Evolutionary conservation across 805 yeast genomes (phyloP).

Genomic region (Pichia paraexigua): DNA sequence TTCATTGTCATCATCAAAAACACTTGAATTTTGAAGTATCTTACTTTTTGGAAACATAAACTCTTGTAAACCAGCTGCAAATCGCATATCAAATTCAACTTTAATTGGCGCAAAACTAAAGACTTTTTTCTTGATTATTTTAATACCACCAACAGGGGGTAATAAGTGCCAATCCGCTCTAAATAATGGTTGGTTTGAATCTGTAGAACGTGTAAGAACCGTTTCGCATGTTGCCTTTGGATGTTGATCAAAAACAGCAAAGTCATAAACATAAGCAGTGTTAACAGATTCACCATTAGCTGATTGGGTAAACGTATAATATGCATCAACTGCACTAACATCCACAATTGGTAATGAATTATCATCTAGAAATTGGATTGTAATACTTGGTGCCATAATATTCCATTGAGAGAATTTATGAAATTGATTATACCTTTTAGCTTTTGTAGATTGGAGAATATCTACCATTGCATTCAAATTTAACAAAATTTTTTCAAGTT

Average conservation of each 20-base stretch:
- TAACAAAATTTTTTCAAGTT: slow-evolving; percentile 21
- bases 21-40: slow-evolving; percentile 1
- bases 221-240: slow-evolving; percentile 58
- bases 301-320: slow-evolving; percentile 53
- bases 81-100: slow-evolving; percentile 47
- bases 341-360: slow-evolving; percentile 62
- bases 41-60: slow-evolving; percentile 23
- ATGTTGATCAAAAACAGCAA: slow-evolving; percentile 67
- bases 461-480: slow-evolving; percentile 22
- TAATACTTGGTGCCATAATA: slow-evolving; percentile 59
- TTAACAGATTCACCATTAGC: slow-evolving; percentile 66
- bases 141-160: slow-evolving; percentile 59
- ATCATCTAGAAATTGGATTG: slow-evolving; percentile 60
- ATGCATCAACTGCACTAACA: slow-evolving; percentile 55
- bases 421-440: slow-evolving; percentile 23
- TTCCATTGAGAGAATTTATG: slow-evolving; percentile 46
- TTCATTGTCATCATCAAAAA: neutral
- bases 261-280: slow-evolving; percentile 49
- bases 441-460: slow-evolving; percentile 23
- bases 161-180: slow-evolving; percentile 46
- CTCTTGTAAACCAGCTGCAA: slow-evolving; percentile 41
- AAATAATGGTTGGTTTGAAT: slow-evolving; percentile 27
- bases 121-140: slow-evolving; percentile 43
- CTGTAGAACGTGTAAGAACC: slow-evolving; percentile 38
- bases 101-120: slow-evolving; percentile 45